Conservation (phyloP, 495 filamentous ascomycete genomes). For the Lepraria neglecta region DNA sequence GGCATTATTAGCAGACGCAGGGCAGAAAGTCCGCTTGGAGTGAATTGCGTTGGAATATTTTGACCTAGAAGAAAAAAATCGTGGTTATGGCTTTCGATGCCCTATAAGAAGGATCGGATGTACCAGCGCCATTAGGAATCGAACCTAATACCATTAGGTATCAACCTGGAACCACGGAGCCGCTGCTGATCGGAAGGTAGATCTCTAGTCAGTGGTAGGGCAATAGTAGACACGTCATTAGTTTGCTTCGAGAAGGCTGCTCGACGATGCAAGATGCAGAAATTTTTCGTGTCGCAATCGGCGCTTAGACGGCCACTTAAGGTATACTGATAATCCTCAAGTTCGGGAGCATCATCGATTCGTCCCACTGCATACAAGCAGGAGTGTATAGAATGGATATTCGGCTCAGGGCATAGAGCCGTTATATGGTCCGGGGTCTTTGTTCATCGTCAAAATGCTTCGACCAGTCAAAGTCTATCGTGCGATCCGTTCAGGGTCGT, state of each 20-base stretch:
- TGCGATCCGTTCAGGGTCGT: constrained; percentile 9
- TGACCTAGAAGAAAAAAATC: too few species aligned
- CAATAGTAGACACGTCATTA: not conserved
- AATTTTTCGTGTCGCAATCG: not conserved
- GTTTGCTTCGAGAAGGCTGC: not conserved
- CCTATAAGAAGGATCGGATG: not conserved
- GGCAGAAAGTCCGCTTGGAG: not conserved
- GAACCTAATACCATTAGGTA: too few species aligned
- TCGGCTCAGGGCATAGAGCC: constrained; percentile 3
- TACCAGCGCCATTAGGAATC: too few species aligned
- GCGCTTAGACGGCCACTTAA: not conserved
- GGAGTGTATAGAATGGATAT: not conserved
- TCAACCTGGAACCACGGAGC: too few species aligned
- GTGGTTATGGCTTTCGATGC: not conserved
- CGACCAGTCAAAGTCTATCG: constrained; percentile 3
- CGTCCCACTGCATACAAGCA: not conserved
- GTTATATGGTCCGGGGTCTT: not conserved
- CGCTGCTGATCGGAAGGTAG: constrained; percentile 4
- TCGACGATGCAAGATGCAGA: too few species aligned
- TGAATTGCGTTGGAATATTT: too few species aligned
- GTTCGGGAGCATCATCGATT: not conserved
- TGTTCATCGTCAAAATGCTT: not conserved
- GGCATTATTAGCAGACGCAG: not conserved
- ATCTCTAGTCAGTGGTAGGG: not conserved
- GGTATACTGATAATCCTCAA: not conserved